Conservation (phyloP, 495 filamentous ascomycete genomes). For the Friedmanniomyces endolithicus region DNA sequence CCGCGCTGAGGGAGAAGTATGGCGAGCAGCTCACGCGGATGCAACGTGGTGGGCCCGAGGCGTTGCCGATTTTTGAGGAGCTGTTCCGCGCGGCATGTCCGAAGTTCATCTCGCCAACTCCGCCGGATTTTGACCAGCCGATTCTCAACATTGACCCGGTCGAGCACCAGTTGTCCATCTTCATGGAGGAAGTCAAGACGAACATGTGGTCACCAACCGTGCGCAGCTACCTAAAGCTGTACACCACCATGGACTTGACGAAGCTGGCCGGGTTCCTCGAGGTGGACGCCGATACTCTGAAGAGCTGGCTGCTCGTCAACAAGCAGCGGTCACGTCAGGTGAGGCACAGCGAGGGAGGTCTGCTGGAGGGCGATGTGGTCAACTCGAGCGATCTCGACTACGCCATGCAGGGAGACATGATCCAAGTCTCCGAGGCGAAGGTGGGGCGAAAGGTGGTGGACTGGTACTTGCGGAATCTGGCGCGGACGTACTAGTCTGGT, state of each 20-base stretch:
- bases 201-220: conserved; percentile 92
- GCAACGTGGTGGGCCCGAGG: conserved; percentile 88
- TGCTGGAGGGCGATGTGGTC: conserved; percentile 83
- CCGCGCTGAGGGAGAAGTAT: conserved; percentile 94
- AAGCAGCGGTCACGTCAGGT: conserved; percentile 97
- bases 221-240: conserved; percentile 95
- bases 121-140: conserved; percentile 92
- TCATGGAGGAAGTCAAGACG: conserved; percentile 98
- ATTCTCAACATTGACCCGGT: conserved; percentile 89
- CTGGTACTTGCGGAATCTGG: conserved; percentile 96
- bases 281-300: conserved; percentile 80
- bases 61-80: conserved; percentile 91
- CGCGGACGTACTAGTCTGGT: conserved; percentile 63
- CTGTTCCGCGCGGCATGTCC: conserved; percentile 91
- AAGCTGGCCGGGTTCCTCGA: conserved; percentile 96
- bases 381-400: conserved; percentile 92
- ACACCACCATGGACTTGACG: conserved; percentile 98
- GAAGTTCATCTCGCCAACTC: conserved; percentile 97
- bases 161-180: conserved; percentile 91
- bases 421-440: conserved; percentile 98
- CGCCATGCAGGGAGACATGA: conserved; percentile 89
- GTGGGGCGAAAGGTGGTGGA: conserved; percentile 91
- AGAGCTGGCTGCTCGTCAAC: conserved; percentile 84
- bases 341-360: conserved; percentile 78
- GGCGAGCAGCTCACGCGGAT: conserved; percentile 91